A percentile compares a stretch with the other conserved stretches of the same genome.
Conservation (phyloP, 2,329 filamentous ascomycete genomes). For the Colletotrichum falcatum region DNA sequence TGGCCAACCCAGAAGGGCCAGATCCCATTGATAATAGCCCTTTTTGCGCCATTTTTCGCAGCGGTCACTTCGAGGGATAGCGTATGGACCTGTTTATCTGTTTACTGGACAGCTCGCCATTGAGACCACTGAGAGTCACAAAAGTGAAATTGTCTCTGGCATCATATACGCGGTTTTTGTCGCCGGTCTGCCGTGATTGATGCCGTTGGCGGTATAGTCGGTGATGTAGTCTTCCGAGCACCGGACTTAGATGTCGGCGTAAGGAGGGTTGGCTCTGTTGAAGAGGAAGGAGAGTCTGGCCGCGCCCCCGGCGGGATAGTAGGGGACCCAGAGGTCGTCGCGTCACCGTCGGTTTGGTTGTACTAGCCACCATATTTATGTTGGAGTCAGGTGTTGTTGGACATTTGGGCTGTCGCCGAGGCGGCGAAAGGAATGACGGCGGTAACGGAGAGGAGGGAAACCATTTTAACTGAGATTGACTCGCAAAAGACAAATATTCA, state of each 20-base stretch:
- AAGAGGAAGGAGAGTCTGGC: conserved; percentile 9
- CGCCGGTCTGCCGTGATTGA: not conserved
- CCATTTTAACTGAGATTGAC: conserved; percentile 7
- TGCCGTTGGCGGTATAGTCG: not conserved
- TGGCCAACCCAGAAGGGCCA: conserved; percentile 12
- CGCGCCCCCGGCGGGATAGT: not conserved
- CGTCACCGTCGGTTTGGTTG: not conserved
- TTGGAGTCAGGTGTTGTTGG: conserved; percentile 19
- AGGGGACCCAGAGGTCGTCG: not conserved
- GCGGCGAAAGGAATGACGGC: conserved; percentile 5
- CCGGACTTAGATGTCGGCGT: conserved; percentile 11
- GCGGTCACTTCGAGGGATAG: not conserved
- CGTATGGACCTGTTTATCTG: not conserved
- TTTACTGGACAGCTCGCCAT: not conserved
- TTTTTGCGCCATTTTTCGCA: not conserved
- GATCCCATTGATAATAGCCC: conserved; percentile 12
- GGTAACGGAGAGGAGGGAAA: conserved; percentile 2
- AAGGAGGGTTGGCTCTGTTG: not conserved
- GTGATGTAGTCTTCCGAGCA: conserved; percentile 21
- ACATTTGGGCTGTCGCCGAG: conserved; percentile 10
- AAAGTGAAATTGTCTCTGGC: conserved; percentile 18
- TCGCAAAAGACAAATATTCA: not conserved
- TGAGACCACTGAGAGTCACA: not conserved
- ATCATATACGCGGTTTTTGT: conserved; percentile 5
- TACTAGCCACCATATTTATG: not conserved